Conservation (phyloP, 2,329 filamentous ascomycete genomes). For the Zopfia rhizophila region DNA sequence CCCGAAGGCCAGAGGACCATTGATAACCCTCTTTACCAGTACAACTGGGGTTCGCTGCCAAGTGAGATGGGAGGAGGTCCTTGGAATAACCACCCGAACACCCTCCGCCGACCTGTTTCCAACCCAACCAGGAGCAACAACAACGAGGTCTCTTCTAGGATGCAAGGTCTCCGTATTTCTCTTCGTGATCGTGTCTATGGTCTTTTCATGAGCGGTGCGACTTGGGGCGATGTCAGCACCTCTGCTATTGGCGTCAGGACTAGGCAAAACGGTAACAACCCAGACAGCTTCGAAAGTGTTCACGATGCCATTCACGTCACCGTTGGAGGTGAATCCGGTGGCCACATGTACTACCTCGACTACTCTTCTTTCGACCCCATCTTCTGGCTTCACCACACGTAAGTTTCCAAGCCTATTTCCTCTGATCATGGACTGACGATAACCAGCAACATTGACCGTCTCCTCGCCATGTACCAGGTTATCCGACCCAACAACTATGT, state of each 20-base stretch:
- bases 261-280: constrained; percentile 36
- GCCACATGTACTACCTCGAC: constrained; percentile 77
- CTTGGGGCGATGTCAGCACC: constrained; percentile 43
- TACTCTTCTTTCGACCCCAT: constrained; percentile 84
- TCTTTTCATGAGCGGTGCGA: constrained; percentile 45
- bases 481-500: constrained; percentile 77
- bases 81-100: constrained; percentile 42
- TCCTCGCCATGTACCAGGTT: constrained; percentile 81
- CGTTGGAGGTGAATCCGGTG: constrained; percentile 60
- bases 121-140: constrained; percentile 51
- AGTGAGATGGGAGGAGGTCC: constrained; percentile 57
- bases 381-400: constrained; percentile 51
- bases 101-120: constrained; percentile 45
- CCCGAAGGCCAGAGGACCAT: constrained; percentile 52
- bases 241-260: constrained; percentile 44
- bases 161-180: constrained; percentile 39
- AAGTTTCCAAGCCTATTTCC: not conserved
- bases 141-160: constrained; percentile 45
- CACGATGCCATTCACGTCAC: constrained; percentile 49
- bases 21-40: constrained; percentile 59
- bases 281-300: constrained; percentile 50
- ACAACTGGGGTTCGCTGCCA: constrained; percentile 64
- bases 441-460: constrained; percentile 46
- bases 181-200: constrained; percentile 50
- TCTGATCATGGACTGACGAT: not conserved